Percentiles rank a stretch among this genome's conserved stretches.
phyloP scores from a whole-genome alignment of 768 basidiomycete genomes.

The Butyriboletus loyo region DNA sequence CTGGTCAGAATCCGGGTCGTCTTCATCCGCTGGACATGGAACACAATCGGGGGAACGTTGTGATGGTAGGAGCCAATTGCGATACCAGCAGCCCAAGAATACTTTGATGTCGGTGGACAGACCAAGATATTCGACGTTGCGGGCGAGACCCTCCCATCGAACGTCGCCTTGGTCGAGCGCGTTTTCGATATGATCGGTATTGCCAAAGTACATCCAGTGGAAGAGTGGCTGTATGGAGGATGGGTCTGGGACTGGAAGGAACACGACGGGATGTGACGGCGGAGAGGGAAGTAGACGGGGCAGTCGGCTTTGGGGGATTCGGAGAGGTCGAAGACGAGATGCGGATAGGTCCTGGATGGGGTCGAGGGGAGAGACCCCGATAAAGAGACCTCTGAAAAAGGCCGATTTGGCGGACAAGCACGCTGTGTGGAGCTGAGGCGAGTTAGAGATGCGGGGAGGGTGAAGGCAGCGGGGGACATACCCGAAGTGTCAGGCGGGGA shows the following conservation, averaged over 20 bases:
- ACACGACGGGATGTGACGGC: conserved; percentile 64
- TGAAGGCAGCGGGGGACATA: conserved; percentile 30
- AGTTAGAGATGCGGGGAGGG: conserved; percentile 5
- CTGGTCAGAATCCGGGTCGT: conserved; percentile 25
- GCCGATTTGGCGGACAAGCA: conserved; percentile 81
- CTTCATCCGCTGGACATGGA: conserved; percentile 30
- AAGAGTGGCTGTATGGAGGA: conserved; percentile 68
- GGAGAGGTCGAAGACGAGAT: conserved; percentile 16
- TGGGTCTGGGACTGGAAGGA: conserved; percentile 73
- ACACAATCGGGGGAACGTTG: conserved; percentile 23
- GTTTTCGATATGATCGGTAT: conserved; percentile 59
- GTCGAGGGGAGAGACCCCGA: conserved; percentile 60
- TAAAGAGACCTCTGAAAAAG: conserved; percentile 68
- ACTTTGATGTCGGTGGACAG: conserved; percentile 73
- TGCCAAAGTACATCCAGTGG: conserved; percentile 83
- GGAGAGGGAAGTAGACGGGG: conserved; percentile 65
- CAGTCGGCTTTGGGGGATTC: conserved; percentile 47
- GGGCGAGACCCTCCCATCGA: conserved; percentile 83
- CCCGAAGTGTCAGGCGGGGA: conserved; percentile 61
- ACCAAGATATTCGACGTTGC: conserved; percentile 87
- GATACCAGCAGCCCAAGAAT: conserved; percentile 75
- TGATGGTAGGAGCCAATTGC: conserved; percentile 51
- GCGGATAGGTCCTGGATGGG: conserved; percentile 42
- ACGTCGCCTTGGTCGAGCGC: conserved; percentile 62
- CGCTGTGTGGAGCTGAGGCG: conserved; percentile 67